These are phyloP conservation scores for Blastocystis sp. DNA, from an alignment of 352 stramenopile species.

Conservation along the genomic window DNA sequence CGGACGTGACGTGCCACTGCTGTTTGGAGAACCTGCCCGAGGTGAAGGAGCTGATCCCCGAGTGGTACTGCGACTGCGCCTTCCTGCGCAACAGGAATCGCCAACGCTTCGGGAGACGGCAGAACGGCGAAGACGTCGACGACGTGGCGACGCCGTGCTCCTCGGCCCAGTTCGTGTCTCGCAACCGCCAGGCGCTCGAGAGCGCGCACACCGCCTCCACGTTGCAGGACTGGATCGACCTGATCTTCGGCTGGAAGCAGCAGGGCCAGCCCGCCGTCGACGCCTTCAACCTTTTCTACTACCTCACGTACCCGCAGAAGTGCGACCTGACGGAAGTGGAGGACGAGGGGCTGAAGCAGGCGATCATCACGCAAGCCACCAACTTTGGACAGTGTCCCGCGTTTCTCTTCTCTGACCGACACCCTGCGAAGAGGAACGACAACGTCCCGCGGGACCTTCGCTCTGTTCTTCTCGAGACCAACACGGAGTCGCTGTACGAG, in stretches of 20 bases:
- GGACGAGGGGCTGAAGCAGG: background rate
- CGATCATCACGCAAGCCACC: slow-evolving; percentile 85
- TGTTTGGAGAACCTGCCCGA: slow-evolving; percentile 90
- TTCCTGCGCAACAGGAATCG: slow-evolving; percentile 94
- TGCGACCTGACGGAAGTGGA: slow-evolving; percentile 81
- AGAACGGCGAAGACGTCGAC: slow-evolving; percentile 77
- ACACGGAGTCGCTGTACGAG: background rate
- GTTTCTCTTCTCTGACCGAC: background rate
- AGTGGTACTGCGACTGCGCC: slow-evolving; percentile 90
- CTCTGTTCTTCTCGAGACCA: background rate
- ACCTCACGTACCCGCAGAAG: slow-evolving; percentile 93
- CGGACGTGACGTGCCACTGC: slow-evolving; percentile 92
- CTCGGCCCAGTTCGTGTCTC: slow-evolving; percentile 89
- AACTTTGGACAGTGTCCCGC: slow-evolving; percentile 91
- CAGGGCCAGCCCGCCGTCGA: slow-evolving; percentile 88
- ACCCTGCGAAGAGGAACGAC: background rate
- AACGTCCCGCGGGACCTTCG: background rate
- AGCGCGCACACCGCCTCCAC: slow-evolving; percentile 93
- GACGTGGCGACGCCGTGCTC: slow-evolving; percentile 18
- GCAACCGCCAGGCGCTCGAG: slow-evolving; percentile 93
- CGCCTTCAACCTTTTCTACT: slow-evolving; percentile 95
- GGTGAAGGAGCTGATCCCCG: slow-evolving; percentile 97
- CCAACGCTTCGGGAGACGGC: slow-evolving; percentile 89
- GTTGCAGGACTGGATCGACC: slow-evolving; percentile 96
- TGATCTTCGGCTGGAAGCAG: slow-evolving; percentile 98